These are phyloP conservation scores for Diaporthe ilicicola DNA, from an alignment of 2,329 filamentous ascomycete species.

Conservation along the genomic window DNA sequence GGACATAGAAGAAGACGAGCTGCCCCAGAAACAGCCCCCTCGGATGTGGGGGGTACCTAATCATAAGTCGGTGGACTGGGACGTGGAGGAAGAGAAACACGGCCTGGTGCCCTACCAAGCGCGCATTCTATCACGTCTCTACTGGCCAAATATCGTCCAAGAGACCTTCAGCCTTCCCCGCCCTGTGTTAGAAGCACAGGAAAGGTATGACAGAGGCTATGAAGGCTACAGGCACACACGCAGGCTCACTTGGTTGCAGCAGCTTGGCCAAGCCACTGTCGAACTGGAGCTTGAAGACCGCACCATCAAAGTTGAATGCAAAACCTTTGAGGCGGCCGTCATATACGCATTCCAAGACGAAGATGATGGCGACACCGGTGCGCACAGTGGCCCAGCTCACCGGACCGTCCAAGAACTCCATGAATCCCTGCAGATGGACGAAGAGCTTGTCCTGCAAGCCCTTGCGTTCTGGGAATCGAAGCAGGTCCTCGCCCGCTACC, in stretches of 20 bases:
- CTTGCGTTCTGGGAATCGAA: constrained; percentile 77
- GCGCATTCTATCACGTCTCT: constrained; percentile 89
- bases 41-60: constrained; percentile 35
- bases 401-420: constrained; percentile 61
- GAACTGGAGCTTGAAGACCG: constrained; percentile 87
- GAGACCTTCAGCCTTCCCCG: constrained; percentile 73
- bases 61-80: constrained; percentile 33
- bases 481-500: constrained; percentile 67
- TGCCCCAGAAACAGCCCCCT: constrained; percentile 39
- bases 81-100: constrained; percentile 44
- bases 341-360: constrained; percentile 79
- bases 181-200: constrained; percentile 67
- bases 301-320: constrained; percentile 74
- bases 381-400: constrained; percentile 43
- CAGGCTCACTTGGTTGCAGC: constrained; percentile 88
- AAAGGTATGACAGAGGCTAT: constrained; percentile 78
- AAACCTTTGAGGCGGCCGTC: constrained; percentile 86
- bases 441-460: constrained; percentile 73
- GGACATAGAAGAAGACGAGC: no score
- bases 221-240: constrained; percentile 82
- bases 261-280: constrained; percentile 81
- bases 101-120: constrained; percentile 75
- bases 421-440: constrained; percentile 73
- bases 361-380: constrained; percentile 36
- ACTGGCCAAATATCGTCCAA: constrained; percentile 85